phyloP scores from a whole-genome alignment of 2,329 filamentous ascomycete species.

The Microsporum canis region DNA sequence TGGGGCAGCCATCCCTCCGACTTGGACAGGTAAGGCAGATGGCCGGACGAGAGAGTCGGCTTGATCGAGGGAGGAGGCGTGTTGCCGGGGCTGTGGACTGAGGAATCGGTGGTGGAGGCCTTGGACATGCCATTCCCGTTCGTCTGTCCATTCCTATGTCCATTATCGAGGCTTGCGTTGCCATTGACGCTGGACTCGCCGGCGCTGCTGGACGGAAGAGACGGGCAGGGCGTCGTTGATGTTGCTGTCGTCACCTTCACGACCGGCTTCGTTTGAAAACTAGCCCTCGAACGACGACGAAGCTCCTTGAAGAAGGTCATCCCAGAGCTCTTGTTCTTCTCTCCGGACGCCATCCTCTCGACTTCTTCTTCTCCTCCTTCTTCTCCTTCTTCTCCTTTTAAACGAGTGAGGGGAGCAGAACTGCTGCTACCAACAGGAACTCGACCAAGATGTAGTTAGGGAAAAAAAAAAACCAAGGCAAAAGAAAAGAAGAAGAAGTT shows the following conservation, averaged over 20 bases:
- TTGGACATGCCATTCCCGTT: constrained; percentile 2
- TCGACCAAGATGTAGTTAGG: neutral
- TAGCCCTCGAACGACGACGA: constrained; percentile 63
- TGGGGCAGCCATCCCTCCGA: constrained; percentile 29
- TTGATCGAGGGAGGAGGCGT: constrained; percentile 65
- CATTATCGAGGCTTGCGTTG: neutral
- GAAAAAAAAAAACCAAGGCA: neutral
- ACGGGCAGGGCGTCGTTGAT: neutral
- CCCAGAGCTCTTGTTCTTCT: neutral
- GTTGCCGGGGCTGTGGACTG: constrained; percentile 46
- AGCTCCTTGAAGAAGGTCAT: constrained; percentile 63
- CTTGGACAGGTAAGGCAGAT: constrained; percentile 42
- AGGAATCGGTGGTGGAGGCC: constrained; percentile 47
- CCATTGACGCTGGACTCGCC: neutral
- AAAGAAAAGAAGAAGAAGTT: neutral
- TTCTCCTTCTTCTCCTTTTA: neutral
- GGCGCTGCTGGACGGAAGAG: constrained; percentile 32
- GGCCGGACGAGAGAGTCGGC: constrained; percentile 53
- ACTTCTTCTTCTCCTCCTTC: neutral
- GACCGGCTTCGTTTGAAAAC: constrained; percentile 45
- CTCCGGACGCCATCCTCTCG: neutral
- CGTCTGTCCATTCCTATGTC: neutral
- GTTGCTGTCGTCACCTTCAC: neutral
- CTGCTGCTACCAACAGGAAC: neutral
- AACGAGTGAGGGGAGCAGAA: neutral